A percentile compares a stretch with the other conserved stretches of the same genome.
phyloP scores from a whole-genome alignment of 164 flowering plant genomes.

The Vitis vinifera region ASM3070453v1 NC_081818.1:21872001-21872500 shows the following conservation, averaged over 20 bases:
- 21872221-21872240: background rate
- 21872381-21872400: too few species aligned
- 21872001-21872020: background rate
- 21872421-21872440: too few species aligned
- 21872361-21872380: too few species aligned
- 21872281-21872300: conserved; percentile 41
- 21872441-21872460: too few species aligned
- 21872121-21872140: conserved; percentile 61
- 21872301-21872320: conserved; percentile 34
- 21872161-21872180: conserved; percentile 61
- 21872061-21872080: conserved; percentile 50
- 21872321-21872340: conserved; percentile 33
- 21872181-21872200: background rate
- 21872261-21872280: conserved; percentile 24
- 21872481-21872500: too few species aligned
- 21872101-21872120: conserved; percentile 53
- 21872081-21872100: conserved; percentile 60
- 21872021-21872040: conserved; percentile 1
- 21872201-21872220: background rate
- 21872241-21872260: conserved; percentile 25
- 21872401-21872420: too few species aligned
- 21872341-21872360: conserved; percentile 36
- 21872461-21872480: too few species aligned
- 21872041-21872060: conserved; percentile 24
- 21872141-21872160: conserved; percentile 38